Evolutionary conservation across 352 stramenopile genomes (phyloP).

Genomic region (Phytophthora hybrid): DNA sequence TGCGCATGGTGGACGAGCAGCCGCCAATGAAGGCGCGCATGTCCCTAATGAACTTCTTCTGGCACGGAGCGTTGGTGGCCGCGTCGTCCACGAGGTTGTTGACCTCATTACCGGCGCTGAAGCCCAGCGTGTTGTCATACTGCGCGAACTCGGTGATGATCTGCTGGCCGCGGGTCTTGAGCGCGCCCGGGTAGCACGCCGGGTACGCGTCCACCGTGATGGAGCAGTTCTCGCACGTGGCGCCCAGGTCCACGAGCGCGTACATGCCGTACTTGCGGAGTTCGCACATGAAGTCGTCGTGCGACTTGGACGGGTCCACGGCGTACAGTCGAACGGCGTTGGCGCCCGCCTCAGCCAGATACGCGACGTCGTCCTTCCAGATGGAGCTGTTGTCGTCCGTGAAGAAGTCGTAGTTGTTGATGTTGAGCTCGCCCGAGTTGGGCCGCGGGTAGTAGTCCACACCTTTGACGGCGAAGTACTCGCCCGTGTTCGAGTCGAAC

Average conservation of each 20-base stretch:
- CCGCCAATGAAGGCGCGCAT: conserved; percentile 76
- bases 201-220: conserved; percentile 63
- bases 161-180: conserved; percentile 77
- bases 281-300: conserved; percentile 92
- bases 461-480: conserved; percentile 68
- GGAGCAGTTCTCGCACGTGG: conserved; percentile 66
- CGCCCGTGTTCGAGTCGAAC: conserved; percentile 71
- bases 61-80: conserved; percentile 75
- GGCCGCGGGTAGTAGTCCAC: conserved; percentile 88
- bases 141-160: conserved; percentile 86
- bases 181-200: conserved; percentile 57
- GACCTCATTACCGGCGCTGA: conserved; percentile 88
- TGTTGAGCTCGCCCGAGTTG: conserved; percentile 68
- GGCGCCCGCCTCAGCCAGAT: conserved; percentile 67
- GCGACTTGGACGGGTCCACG: conserved; percentile 82
- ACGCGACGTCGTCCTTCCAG: conserved; percentile 74
- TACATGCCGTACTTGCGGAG: conserved; percentile 80
- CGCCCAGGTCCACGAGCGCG: conserved; percentile 68
- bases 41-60: conserved; percentile 91
- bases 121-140: conserved; percentile 87
- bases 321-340: conserved; percentile 88
- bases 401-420: conserved; percentile 88
- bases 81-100: conserved; percentile 64
- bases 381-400: conserved; percentile 75
- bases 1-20: conserved; percentile 67